A percentile compares a stretch with the other conserved stretches of the same genome.
Evolutionary conservation across 495 filamentous ascomycete species (phyloP).

Genomic region (Polyplosphaeria fusca): DNA sequence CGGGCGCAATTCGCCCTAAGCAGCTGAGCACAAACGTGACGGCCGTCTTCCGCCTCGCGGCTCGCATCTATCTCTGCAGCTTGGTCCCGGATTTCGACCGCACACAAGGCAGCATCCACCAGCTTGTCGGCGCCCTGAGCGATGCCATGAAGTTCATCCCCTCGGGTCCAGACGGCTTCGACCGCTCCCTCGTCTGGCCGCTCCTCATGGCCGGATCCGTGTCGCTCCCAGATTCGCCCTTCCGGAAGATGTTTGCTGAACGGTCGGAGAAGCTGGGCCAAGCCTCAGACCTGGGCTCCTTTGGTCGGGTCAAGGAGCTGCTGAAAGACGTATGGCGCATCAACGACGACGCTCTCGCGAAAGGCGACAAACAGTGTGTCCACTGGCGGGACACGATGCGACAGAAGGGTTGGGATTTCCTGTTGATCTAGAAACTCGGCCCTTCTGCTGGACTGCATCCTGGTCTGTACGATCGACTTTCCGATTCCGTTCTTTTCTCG

Average conservation of each 20-base stretch:
- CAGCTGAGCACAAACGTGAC: slow-evolving; percentile 83
- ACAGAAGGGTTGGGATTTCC: slow-evolving; percentile 85
- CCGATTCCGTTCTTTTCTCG: slow-evolving; percentile 15
- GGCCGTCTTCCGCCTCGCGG: slow-evolving; percentile 82
- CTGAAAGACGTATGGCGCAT: slow-evolving; percentile 80
- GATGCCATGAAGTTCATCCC: slow-evolving; percentile 74
- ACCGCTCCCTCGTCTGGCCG: slow-evolving; percentile 90
- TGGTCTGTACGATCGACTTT: slow-evolving; percentile 29
- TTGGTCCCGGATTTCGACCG: slow-evolving; percentile 85
- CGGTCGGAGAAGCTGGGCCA: slow-evolving; percentile 70
- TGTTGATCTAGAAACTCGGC: slow-evolving; percentile 68
- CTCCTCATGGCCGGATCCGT: slow-evolving; percentile 79
- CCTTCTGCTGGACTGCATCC: slow-evolving; percentile 35
- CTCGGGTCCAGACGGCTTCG: slow-evolving; percentile 73
- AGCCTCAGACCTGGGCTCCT: slow-evolving; percentile 73
- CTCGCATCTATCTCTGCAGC: slow-evolving; percentile 91
- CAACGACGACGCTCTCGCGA: slow-evolving; percentile 53
- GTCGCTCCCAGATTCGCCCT: slow-evolving; percentile 64
- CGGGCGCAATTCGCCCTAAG: slow-evolving; percentile 74
- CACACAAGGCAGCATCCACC: slow-evolving; percentile 62
- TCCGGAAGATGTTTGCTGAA: slow-evolving; percentile 71
- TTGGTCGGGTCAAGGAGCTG: slow-evolving; percentile 75
- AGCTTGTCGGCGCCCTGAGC: slow-evolving; percentile 71
- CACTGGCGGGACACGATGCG: slow-evolving; percentile 96
- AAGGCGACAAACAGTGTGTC: slow-evolving; percentile 59